Conservation (phyloP, 768 basidiomycete species). For the Artomyces pyxidatus region DNA sequence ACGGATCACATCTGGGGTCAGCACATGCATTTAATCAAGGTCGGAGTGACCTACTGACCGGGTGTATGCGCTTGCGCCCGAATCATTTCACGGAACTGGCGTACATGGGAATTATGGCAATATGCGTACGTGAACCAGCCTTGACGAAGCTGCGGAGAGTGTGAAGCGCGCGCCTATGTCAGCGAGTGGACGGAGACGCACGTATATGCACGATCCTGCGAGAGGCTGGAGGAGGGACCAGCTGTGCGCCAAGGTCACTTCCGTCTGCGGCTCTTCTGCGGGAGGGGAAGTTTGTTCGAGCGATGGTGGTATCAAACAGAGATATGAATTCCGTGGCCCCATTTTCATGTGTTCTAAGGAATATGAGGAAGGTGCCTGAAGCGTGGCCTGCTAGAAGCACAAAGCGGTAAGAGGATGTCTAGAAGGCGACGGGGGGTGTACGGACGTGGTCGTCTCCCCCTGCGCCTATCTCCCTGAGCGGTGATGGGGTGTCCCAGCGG, state of each 20-base stretch:
- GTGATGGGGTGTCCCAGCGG: slow-evolving; percentile 29
- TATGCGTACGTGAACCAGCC: slow-evolving; percentile 98
- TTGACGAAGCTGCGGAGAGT: slow-evolving; percentile 58
- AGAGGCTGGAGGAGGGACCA: slow-evolving; percentile 81
- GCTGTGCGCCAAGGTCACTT: slow-evolving; percentile 61
- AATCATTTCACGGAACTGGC: slow-evolving; percentile 86
- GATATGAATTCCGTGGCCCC: slow-evolving; percentile 58
- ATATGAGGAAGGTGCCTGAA: slow-evolving; percentile 25
- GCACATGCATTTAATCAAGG: background rate
- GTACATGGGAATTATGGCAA: slow-evolving; percentile 90
- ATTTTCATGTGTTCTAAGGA: slow-evolving; percentile 71
- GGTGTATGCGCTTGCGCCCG: slow-evolving; percentile 56
- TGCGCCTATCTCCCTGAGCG: slow-evolving; percentile 54
- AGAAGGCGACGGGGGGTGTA: background rate
- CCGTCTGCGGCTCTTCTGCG: slow-evolving; percentile 48
- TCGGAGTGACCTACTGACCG: slow-evolving; percentile 36
- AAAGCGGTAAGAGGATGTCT: background rate
- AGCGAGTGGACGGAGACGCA: slow-evolving; percentile 37
- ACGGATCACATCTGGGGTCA: slow-evolving; percentile 5
- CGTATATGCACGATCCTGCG: slow-evolving; percentile 77
- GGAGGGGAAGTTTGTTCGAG: slow-evolving; percentile 36
- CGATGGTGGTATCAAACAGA: slow-evolving; percentile 72
- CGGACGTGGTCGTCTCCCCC: slow-evolving; percentile 31
- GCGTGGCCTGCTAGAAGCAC: slow-evolving; percentile 3
- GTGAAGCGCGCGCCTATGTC: slow-evolving; percentile 3